A percentile compares a stretch with the other conserved stretches of the same genome.
phyloP scores from a whole-genome alignment of 371 early-diverging fungal genomes.

The Sporodiniella umbellata region DNA sequence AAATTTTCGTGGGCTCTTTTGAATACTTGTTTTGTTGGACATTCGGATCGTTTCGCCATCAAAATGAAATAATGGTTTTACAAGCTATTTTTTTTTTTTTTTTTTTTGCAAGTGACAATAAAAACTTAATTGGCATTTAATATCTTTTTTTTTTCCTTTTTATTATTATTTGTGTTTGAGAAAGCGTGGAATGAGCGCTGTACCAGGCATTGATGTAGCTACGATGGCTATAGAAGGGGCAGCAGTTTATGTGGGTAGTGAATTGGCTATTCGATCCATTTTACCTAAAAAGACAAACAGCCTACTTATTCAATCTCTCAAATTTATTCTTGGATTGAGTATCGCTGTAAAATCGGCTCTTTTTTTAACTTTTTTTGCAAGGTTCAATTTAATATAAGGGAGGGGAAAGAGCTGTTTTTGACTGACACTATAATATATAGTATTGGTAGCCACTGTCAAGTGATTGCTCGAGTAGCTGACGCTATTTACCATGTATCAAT shows the following conservation, averaged over 20 bases:
- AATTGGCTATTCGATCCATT: slow-evolving; percentile 17
- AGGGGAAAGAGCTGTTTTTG: too few relatives aligned
- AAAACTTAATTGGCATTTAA: too few relatives aligned
- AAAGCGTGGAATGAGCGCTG: neutral
- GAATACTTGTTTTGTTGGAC: too few relatives aligned
- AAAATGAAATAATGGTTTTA: too few relatives aligned
- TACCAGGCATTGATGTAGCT: slow-evolving; percentile 5
- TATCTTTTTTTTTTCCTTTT: neutral
- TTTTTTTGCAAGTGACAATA: too few relatives aligned
- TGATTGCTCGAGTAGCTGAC: slow-evolving; percentile 25
- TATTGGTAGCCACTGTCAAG: slow-evolving; percentile 7
- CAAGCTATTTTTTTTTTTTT: neutral
- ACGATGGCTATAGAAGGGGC: slow-evolving; percentile 24
- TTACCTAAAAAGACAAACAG: slow-evolving; percentile 11
- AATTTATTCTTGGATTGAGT: slow-evolving; percentile 16
- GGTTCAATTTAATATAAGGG: too few relatives aligned
- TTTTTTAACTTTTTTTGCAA: slow-evolving; percentile 16
- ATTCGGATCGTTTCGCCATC: too few relatives aligned
- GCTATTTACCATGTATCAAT: slow-evolving; percentile 34
- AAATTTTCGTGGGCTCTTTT: too few relatives aligned
- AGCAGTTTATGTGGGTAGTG: slow-evolving; percentile 14
- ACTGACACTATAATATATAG: neutral
- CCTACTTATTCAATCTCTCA: slow-evolving; percentile 6
- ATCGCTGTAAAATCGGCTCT: slow-evolving; percentile 18
- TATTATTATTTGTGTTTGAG: neutral